Conservation (phyloP, 345 rosid species). For the Pseudoturritis turrita region DNA sequence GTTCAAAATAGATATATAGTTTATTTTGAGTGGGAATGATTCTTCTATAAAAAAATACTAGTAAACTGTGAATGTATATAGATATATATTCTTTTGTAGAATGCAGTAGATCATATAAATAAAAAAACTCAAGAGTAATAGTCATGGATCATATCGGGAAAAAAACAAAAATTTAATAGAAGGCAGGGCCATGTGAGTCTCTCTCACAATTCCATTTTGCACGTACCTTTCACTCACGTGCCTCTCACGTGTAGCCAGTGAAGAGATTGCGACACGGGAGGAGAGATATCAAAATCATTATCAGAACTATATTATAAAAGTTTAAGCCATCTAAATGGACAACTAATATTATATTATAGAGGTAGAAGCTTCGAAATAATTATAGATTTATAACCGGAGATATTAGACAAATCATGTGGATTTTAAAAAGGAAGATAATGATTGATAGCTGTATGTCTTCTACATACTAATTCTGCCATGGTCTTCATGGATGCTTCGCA, state of each 20-base stretch:
- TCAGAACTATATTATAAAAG: neutral
- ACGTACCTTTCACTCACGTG: conserved; percentile 33
- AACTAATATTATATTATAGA: neutral
- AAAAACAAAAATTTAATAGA: too few relatives aligned
- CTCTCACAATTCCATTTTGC: conserved; percentile 2
- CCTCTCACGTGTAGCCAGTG: conserved; percentile 31
- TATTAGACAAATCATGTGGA: conserved; percentile 23
- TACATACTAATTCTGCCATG: neutral
- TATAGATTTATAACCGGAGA: neutral
- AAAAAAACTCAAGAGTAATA: neutral
- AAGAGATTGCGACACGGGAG: conserved; percentile 27
- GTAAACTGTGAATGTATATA: neutral
- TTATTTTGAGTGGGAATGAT: neutral
- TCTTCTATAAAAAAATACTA: neutral
- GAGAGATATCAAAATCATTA: conserved; percentile 26
- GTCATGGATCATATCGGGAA: conserved; percentile 10
- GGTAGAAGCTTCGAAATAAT: conserved; percentile 26
- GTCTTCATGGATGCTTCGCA: conserved; percentile 20
- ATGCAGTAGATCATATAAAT: conserved; percentile 6
- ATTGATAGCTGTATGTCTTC: conserved; percentile 22
- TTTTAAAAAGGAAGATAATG: conserved; percentile 1
- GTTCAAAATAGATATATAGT: neutral
- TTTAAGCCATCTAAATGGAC: neutral
- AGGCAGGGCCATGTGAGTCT: conserved; percentile 28
- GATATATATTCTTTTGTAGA: neutral